Evolutionary conservation across 2,329 filamentous ascomycete genomes (phyloP).

Genomic region (Aspergillus glaucus): DNA sequence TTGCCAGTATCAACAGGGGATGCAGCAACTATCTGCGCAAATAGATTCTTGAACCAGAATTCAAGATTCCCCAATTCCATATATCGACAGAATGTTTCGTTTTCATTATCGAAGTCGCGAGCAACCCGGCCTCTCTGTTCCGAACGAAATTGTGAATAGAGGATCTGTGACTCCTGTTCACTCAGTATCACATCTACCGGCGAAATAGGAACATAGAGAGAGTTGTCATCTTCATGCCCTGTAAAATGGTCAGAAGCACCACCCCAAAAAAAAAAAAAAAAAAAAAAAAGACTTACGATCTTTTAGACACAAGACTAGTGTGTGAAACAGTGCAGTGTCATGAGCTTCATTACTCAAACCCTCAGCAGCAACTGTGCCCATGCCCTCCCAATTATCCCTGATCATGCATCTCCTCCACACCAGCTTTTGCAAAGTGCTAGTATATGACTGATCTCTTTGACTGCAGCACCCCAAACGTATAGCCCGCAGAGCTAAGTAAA

Average conservation of each 20-base stretch:
- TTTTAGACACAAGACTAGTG: conserved; percentile 58
- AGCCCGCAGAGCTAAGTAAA: conserved; percentile 63
- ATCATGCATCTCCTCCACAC: conserved; percentile 87
- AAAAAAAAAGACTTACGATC: conserved; percentile 25
- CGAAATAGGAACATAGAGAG: conserved; percentile 19
- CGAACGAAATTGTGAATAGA: conserved; percentile 49
- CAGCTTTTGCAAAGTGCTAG: conserved; percentile 22
- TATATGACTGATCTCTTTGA: conserved; percentile 40
- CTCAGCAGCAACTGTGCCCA: conserved; percentile 66
- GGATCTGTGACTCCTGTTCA: conserved; percentile 44
- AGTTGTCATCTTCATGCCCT: conserved; percentile 13
- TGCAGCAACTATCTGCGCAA: conserved; percentile 10
- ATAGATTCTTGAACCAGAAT: conserved; percentile 54
- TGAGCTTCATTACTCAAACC: conserved; percentile 64
- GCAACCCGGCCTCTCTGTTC: conserved; percentile 61
- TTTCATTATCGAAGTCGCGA: conserved; percentile 67
- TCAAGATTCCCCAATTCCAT: conserved; percentile 64
- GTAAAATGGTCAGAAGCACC: conserved; percentile 2
- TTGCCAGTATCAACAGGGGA: background rate
- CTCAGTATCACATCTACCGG: conserved; percentile 24
- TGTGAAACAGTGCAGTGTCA: conserved; percentile 62
- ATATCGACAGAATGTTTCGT: conserved; percentile 57
- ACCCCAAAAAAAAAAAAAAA: background rate
- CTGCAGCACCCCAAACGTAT: conserved; percentile 50
- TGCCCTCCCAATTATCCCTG: conserved; percentile 73